Base-by-base conservation (phyloP, 495 filamentous ascomycete genomes). In the Cudoniella acicularis region DNA sequence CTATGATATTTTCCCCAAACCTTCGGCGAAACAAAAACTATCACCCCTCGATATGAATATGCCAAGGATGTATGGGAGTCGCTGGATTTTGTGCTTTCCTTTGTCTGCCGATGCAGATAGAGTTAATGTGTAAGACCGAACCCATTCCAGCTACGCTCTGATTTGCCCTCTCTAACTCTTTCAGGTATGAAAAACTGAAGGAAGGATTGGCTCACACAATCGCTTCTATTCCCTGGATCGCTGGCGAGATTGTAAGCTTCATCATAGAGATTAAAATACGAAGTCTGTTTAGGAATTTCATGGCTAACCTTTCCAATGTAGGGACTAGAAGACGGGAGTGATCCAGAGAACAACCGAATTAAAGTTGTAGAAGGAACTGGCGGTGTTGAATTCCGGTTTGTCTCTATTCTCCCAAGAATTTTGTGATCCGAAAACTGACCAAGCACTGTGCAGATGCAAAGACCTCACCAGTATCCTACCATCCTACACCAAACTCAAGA, bases 11-110 rank as follows among this genome's bases (percentile, higher is more conserved):
- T 4, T 61, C 9, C 24, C 51, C 20, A 40, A 27, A 22, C 24
- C 27, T 4, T 26, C 58, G 48, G 58, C 58, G 20, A 52, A 49
- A 13, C 52, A 23, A 25, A 54, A 56, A 27, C 30, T 61, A 1
- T 54, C 58, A 22, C 52, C 58, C 22, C 41, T 61, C 27, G 58
- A 61, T 36, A 49, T 55, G 52, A 49, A 55, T 26, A 61, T 61
- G 58, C 58, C 58, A 24, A 61, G 58, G 24, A 13, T 61, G 11
- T 61, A 61, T 50, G 58, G 51, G 10, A 40, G 23, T 1, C 58
- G 58, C 25, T 55, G 58, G 52, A 56, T 55, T 16, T 42, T 61
- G 3, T 61, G 42, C 52, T 61, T 61, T 42, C 58, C 51, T n/a
- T 23, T 61, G 24, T 10, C 23, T 3, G 24, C 24, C n/a, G 42